A percentile compares a stretch with the other conserved stretches of the same genome.
Conservation (phyloP, 495 filamentous ascomycete genomes). For the Hypoxylon perforatum region DNA sequence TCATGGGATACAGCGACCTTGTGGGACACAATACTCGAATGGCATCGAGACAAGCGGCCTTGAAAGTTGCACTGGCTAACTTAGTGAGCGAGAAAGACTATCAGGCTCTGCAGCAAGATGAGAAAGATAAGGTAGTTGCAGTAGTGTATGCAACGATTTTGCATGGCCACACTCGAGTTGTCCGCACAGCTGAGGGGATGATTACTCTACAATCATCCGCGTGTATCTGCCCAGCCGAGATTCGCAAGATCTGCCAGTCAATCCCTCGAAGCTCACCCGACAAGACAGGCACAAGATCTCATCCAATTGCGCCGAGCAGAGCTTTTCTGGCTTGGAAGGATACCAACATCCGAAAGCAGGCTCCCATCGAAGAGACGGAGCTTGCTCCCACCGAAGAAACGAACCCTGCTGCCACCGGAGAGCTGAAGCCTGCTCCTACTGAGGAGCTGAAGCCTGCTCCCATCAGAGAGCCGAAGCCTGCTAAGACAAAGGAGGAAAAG, state of each 20-base stretch:
- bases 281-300: neutral
- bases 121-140: constrained; percentile 21
- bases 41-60: neutral
- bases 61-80: constrained; percentile 3
- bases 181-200: constrained; percentile 23
- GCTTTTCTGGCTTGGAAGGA: no score
- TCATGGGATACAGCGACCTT: neutral
- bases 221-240: constrained; percentile 1
- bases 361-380: no score
- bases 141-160: constrained; percentile 29
- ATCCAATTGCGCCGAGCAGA: neutral
- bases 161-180: constrained; percentile 10
- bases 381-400: no score
- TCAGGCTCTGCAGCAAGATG: neutral
- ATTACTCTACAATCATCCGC: constrained; percentile 3
- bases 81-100: constrained; percentile 24
- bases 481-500: no score
- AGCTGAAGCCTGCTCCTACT: no score
- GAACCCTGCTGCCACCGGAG: no score
- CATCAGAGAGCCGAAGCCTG: no score
- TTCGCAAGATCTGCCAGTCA: constrained; percentile 4
- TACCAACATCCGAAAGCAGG: no score
- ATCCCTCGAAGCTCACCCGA: neutral
- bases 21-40: neutral
- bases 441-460: no score